Conservation (phyloP, 352 stramenopile genomes). For the Aphanomyces euteiches region DNA sequence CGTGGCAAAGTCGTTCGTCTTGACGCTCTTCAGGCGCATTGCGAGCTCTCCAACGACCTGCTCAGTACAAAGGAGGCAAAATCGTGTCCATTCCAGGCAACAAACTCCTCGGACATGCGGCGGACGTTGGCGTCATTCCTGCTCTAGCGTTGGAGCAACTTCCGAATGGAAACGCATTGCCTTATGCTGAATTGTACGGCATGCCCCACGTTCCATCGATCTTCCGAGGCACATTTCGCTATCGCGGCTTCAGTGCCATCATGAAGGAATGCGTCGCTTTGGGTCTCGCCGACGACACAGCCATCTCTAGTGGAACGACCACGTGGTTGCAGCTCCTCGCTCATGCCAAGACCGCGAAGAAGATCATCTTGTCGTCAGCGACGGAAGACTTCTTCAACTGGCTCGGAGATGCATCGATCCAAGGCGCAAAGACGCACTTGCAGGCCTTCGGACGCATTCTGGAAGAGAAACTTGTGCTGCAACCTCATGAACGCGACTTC, state of each 20-base stretch:
- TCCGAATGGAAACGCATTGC: constrained; percentile 79
- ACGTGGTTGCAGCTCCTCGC: constrained; percentile 53
- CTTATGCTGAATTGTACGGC: constrained; percentile 75
- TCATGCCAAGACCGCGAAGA: constrained; percentile 33
- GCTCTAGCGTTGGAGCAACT: constrained; percentile 75
- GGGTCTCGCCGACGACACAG: constrained; percentile 53
- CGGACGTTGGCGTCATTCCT: constrained; percentile 47
- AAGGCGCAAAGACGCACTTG: constrained; percentile 33
- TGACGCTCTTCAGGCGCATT: constrained; percentile 29
- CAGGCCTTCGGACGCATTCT: constrained; percentile 50
- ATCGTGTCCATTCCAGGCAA: constrained; percentile 53
- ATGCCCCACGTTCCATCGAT: constrained; percentile 62
- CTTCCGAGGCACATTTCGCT: constrained; percentile 85
- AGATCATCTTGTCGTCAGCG: constrained; percentile 26
- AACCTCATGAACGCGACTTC: constrained; percentile 68
- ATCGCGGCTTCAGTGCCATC: constrained; percentile 68
- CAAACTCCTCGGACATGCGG: constrained; percentile 47
- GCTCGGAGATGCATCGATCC: constrained; percentile 35
- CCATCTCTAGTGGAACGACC: constrained; percentile 25
- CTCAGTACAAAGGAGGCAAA: constrained; percentile 55
- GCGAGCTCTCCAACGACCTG: constrained; percentile 43
- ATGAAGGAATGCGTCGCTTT: constrained; percentile 64
- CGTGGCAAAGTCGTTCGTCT: constrained; percentile 43
- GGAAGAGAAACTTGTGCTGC: constrained; percentile 54
- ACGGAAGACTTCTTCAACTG: constrained; percentile 42